Conservation (phyloP, 441 rosid genomes). For the Croton setiger region DNA sequence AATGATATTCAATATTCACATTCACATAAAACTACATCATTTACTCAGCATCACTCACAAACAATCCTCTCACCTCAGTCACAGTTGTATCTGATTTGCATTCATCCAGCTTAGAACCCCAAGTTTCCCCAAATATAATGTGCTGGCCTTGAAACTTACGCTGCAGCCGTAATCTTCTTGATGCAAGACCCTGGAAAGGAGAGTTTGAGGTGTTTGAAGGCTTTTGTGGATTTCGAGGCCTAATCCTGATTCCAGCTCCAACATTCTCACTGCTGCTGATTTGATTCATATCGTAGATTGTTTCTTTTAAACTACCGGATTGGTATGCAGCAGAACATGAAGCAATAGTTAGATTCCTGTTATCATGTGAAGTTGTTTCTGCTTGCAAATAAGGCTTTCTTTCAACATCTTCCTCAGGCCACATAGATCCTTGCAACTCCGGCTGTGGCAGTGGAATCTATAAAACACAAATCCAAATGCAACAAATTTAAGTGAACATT, state of each 20-base stretch:
- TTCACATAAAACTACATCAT: constrained; percentile 11
- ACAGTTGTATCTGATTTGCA: constrained; percentile 20
- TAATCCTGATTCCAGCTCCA: constrained; percentile 46
- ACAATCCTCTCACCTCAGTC: constrained; percentile 58
- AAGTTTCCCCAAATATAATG: constrained; percentile 14
- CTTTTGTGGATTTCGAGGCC: constrained; percentile 36
- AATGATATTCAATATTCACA: constrained; percentile 21
- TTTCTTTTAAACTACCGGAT: constrained; percentile 5
- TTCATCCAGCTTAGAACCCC: constrained; percentile 20
- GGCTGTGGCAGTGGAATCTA: constrained; percentile 24
- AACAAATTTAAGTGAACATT: background rate
- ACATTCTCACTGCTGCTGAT: constrained; percentile 21
- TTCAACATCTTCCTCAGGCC: constrained; percentile 7
- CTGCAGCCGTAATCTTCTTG: constrained; percentile 62
- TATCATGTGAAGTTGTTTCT: constrained; percentile 11
- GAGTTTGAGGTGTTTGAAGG: constrained; percentile 9
- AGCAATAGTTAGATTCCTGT: constrained; percentile 3
- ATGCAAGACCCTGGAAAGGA: constrained; percentile 50
- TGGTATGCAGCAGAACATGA: constrained; percentile 22
- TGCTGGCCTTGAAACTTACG: constrained; percentile 32
- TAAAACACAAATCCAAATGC: background rate
- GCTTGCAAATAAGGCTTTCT: constrained; percentile 10
- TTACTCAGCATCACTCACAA: constrained; percentile 16
- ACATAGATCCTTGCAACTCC: constrained; percentile 12
- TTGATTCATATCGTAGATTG: constrained; percentile 19